Base-by-base conservation (phyloP, 2,329 filamentous ascomycete genomes). In the Aspergillus unguis region DNA sequence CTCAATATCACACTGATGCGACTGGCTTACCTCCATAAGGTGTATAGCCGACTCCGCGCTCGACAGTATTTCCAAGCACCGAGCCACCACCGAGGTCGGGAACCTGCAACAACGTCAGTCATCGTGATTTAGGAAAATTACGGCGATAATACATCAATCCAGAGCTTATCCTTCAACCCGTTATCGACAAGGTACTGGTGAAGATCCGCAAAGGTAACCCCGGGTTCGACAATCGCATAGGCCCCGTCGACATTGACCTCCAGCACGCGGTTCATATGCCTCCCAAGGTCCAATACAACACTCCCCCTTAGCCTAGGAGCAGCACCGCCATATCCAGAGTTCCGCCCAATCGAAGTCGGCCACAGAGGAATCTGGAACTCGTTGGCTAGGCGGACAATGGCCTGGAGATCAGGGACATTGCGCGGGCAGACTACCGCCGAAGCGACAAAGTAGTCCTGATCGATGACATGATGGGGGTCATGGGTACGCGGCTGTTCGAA, bases 201-300 rank as follows among this genome's bases (percentile, higher is more conserved):
- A 5, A 83, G 67, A 29, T 72, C 72, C 48, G 77, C 74, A 60
- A 77, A 83, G 0, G 79, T 78, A 0, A 83, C 80, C 1, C 81
- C 80, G 0, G 81, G 81, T 61, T 83, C 80, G 4, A 83, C 71
- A 0, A 83, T 64, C 37, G 73, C 78, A 50, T 72, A 80, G n/a
- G 76, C 77, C 38, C 74, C 75, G 10, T 79, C 74, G 0, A 70
- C 71, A 60, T 80, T 75, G 17, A 83, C 74, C 38, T 79, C 71
- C 6, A 83, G 60, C 5, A 83, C 72, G 57, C 71, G 73, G 62
- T 78, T 77, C 79, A 83, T 80, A 37, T 65, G 50, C 9, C 64
- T 65, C 3, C 40, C 40, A 1, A 80, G 63, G 54, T 79, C 75
- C 17, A 80, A 57, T 0, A 75, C 75, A 5, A 80, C 67, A 26